Evolutionary conservation across 805 yeast genomes (phyloP), one percentile per base, ranked within the genome.

Genomic region (Sugiyamaella americana): DNA sequence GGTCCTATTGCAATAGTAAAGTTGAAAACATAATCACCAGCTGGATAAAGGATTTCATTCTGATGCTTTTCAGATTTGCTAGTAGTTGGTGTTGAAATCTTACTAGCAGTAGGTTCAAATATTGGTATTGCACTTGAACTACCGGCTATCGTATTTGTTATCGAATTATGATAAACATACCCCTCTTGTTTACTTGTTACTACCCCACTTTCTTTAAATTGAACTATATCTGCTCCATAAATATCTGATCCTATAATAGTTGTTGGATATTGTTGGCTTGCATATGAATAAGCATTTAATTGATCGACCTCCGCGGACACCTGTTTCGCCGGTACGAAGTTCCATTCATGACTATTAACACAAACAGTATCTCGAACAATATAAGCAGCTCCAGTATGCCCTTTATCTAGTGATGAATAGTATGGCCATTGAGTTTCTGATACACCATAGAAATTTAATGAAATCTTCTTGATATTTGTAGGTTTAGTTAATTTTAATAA

Each of bases 11-110:
- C 77, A 51, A 88, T 87, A 21, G 96, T 84, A 67, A 93, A 93
- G 72, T 91, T 88, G 73, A 93, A 91, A 52, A 81, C 65, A 67
- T 78, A 72, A 17, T 85, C 75, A 51, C 77, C 76, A 46, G 84
- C 84, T 4, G 94, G 83, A 13, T 85, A 80, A 54, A 87, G 81
- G 24, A 95, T 26, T 13, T 26, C 32, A 8, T 26, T 26, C 13
- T 26, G 11, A 8, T 26, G 8, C 13, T 26, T 26, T 8, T 26
- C 11, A 13, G 8, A 8, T 13, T 26, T 13, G 13, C 13, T 13
- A 26, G 8, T 8, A 13, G 11, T 26, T 26, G 8, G 8, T 8
- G 8, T 13, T 8, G 8, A 8, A 26, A 26, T 8, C 11, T 26
- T 26, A 26, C 13, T 13, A 26, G 8, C 13, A 8, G 11, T 8